Percentiles rank a stretch among this genome's conserved stretches.
These are phyloP conservation scores for Blastocystis sp. DNA, from an alignment of 352 stramenopile species.

Conservation along the genomic window DNA sequence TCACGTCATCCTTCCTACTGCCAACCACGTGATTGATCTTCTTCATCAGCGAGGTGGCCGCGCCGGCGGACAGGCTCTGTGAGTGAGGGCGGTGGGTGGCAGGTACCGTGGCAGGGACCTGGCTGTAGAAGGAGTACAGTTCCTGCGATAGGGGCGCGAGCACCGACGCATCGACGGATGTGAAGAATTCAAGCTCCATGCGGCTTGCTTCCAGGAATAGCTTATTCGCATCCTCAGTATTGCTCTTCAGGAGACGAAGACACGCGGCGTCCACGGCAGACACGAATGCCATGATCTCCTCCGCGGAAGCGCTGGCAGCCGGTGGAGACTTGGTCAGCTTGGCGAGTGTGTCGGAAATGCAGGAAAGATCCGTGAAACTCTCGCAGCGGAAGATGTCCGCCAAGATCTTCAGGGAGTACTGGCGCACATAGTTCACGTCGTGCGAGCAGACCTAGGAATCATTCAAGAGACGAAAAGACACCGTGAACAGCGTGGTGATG, in stretches of 20 bases:
- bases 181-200: background rate
- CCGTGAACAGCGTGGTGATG: background rate
- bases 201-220: background rate
- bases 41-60: background rate
- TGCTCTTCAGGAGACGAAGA: background rate
- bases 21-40: too few relatives aligned
- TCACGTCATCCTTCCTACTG: background rate
- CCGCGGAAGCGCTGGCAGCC: background rate
- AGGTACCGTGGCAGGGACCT: background rate
- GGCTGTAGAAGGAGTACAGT: background rate
- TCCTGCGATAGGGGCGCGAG: background rate
- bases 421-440: conserved; percentile 22
- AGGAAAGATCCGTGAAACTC: background rate
- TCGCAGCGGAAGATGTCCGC: background rate
- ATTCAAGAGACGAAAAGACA: background rate
- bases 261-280: background rate
- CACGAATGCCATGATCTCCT: conserved; percentile 11
- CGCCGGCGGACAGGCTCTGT: background rate
- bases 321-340: background rate
- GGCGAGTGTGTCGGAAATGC: background rate
- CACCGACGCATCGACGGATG: background rate
- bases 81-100: background rate
- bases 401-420: conserved; percentile 28
- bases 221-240: background rate
- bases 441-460: conserved; percentile 17